Base-by-base conservation (phyloP, 2,329 filamentous ascomycete genomes). In the Aspergillus thermomutatus region DNA sequence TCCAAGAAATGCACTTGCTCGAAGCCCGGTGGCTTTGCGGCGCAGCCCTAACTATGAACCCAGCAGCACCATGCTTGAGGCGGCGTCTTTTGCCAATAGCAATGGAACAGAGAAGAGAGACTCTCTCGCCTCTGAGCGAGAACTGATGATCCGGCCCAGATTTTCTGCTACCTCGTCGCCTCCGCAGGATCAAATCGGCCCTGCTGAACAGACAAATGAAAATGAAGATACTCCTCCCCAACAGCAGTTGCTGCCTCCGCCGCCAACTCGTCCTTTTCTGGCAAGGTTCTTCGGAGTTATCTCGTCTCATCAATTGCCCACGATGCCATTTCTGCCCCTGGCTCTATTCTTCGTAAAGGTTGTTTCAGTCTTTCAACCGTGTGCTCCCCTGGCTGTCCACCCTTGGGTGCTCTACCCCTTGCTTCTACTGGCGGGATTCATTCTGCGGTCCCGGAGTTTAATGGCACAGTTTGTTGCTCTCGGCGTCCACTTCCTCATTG, bases 381-480 rank as follows among this genome's bases (percentile, higher is more conserved):
- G 92, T 71, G 85, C 85, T 69, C 91, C 91, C 0, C 86, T 87
- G 56, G 85, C 86, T 46, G 80, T 84, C n/a, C 87, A 82, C 47
- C 77, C 84, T 6, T 83, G 83, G 71, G 74, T 92, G 4, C 79
- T 85, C 4, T 86, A 88, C 62, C 85, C 88, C 3, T 76, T 96
- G 1, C 75, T 95, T 4, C 73, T 82, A 3, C 71, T 93, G 7
- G 91, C 90, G 8, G 84, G 83, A 1, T 64, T 91, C 11, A 90
- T 92, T 60, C 72, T 83, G 17, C 60, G 76, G 10, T 58, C 61
- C 0, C 71, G 72, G 45, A 72, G 74, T 11, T 51, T 74, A 48
- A 63, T 64, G 43, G 57, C 72, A 10, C 80, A 80, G 49, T 37
- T 75, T 3, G 27, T 77, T 17, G 67, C 83, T 41, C 64, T 82